These are phyloP conservation scores for Beauveria sp. DNA, from an alignment of 2,329 filamentous ascomycete species.

Conservation along the genomic window DNA sequence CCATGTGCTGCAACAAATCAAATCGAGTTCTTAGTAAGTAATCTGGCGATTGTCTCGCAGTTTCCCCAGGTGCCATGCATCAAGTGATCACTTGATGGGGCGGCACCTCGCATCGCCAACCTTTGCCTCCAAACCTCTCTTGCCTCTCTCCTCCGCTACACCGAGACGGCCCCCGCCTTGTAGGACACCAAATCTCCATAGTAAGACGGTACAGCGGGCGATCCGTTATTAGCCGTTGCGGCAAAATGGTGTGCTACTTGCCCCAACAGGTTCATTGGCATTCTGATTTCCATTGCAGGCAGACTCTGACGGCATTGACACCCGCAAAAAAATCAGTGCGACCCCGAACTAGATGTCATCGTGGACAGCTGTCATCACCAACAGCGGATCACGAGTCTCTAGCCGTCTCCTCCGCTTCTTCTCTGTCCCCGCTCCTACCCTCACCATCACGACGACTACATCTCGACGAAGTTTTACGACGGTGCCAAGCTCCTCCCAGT, in stretches of 20 bases:
- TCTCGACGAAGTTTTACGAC: neutral
- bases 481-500: no score
- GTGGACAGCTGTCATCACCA: neutral
- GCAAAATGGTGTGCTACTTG: no score
- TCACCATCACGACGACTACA: neutral
- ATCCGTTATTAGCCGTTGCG: slow-evolving; percentile 5
- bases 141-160: neutral
- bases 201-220: neutral
- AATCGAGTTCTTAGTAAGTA: no score
- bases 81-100: no score
- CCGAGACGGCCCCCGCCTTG: neutral
- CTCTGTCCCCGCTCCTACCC: neutral
- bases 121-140: neutral
- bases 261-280: neutral
- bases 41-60: no score
- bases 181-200: neutral
- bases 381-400: slow-evolving; percentile 2
- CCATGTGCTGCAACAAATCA: no score
- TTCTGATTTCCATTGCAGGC: neutral
- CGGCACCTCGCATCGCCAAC: no score
- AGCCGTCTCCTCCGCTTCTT: neutral
- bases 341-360: neutral
- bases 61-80: no score
- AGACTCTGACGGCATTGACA: neutral
- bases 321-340: neutral